phyloP scores from a whole-genome alignment of 805 yeast genomes.

The Saturnispora hagleri region DNA sequence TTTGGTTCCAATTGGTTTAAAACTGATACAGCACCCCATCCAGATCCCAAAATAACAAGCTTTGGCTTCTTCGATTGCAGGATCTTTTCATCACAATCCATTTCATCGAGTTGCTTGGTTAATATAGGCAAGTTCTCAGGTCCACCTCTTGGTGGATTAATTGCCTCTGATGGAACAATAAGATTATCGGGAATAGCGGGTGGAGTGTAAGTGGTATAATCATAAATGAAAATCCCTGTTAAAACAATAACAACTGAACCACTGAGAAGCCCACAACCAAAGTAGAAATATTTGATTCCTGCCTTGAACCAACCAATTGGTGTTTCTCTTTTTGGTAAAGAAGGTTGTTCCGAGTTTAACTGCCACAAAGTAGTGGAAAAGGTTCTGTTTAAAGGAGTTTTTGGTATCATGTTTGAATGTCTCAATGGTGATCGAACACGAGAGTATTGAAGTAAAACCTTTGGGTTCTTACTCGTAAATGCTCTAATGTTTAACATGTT shows the following conservation, averaged over 20 bases:
- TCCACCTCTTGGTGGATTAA: conserved; percentile 52
- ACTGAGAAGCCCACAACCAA: conserved; percentile 35
- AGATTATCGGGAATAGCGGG: conserved; percentile 34
- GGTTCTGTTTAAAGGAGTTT: background rate
- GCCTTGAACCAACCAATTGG: conserved; percentile 21
- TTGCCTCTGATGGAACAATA: conserved; percentile 42
- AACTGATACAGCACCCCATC: conserved; percentile 90
- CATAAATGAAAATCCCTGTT: conserved; percentile 50
- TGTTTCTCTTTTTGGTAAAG: conserved; percentile 14
- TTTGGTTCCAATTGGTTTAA: conserved; percentile 78
- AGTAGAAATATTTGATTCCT: conserved; percentile 26
- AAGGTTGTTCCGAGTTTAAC: background rate
- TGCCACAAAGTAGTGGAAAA: background rate
- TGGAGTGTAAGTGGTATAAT: conserved; percentile 52
- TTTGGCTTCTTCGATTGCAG: conserved; percentile 54
- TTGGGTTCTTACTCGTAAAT: background rate
- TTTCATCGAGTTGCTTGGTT: conserved; percentile 46
- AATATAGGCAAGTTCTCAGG: conserved; percentile 63
- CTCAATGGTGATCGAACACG: background rate
- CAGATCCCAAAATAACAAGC: conserved; percentile 74
- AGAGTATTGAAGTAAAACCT: background rate
- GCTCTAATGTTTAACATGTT: background rate
- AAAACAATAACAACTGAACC: conserved; percentile 34
- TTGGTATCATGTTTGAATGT: background rate
- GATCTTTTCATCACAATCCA: conserved; percentile 39